Percentiles rank a stretch among this genome's conserved stretches.
Conservation (phyloP, 2,329 filamentous ascomycete genomes). For the Reticulascus tulasneorum region DNA sequence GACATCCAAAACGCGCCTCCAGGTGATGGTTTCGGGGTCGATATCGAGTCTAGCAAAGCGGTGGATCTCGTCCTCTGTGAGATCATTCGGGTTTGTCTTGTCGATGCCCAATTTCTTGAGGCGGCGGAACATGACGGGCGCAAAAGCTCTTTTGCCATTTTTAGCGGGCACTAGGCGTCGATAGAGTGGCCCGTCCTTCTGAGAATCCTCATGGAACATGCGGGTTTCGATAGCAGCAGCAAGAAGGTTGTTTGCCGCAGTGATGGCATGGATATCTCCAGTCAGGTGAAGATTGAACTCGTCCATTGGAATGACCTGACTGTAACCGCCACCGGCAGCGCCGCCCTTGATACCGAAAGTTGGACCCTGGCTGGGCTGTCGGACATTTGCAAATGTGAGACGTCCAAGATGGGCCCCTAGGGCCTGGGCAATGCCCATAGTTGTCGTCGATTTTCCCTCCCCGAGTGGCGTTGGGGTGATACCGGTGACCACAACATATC, state of each 20-base stretch:
- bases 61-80: slow-evolving; percentile 83
- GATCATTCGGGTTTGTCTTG: slow-evolving; percentile 87
- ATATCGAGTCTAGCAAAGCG: slow-evolving; percentile 94
- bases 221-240: slow-evolving; percentile 95
- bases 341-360: slow-evolving; percentile 99
- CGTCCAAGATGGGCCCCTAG: slow-evolving; percentile 83
- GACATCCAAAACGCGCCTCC: slow-evolving; percentile 92
- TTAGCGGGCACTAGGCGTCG: slow-evolving; percentile 82
- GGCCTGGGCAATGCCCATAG: slow-evolving; percentile 90
- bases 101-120: slow-evolving; percentile 93
- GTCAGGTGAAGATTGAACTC: slow-evolving; percentile 98
- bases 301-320: slow-evolving; percentile 99
- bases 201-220: slow-evolving; percentile 96
- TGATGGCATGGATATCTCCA: slow-evolving; percentile 96
- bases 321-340: slow-evolving; percentile 95
- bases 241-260: slow-evolving; percentile 93
- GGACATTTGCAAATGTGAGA: slow-evolving; percentile 91
- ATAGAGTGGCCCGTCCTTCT: slow-evolving; percentile 86
- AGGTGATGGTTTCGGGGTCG: slow-evolving; percentile 94
- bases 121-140: slow-evolving; percentile 86
- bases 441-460: slow-evolving; percentile 97
- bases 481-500: slow-evolving; percentile 88
- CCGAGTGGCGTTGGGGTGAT: slow-evolving; percentile 96
- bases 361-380: slow-evolving; percentile 93
- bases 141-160: slow-evolving; percentile 84